Base-by-base conservation (phyloP, 805 yeast genomes). In the Candida vaughaniae region DNA sequence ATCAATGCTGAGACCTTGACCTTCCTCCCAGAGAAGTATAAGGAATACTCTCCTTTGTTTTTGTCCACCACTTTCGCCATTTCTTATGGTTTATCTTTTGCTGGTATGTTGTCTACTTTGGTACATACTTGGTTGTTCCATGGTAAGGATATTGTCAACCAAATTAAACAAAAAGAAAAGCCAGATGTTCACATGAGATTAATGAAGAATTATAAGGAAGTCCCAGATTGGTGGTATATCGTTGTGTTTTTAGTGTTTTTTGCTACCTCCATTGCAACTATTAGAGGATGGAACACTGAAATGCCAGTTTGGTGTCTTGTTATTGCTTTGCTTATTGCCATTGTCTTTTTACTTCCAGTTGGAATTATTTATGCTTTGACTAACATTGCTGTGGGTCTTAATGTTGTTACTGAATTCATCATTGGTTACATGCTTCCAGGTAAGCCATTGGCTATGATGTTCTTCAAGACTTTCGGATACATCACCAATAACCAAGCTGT, bases 31-130 rank as follows among this genome's bases (percentile, higher is more conserved):
- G 55, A 55, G 6, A 75, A 63, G 6, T 83, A 82, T 56, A 52
- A 72, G 45, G 54, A 56, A 5, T 82, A 83, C 59, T 81, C 87
- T 2, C 86, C 87, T 5, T 66, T 82, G 29, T 82, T 70, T 53
- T 64, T 80, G 39, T 66, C 85, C 6, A 70, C 80, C 11, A 72
- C 82, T 3, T 77, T 73, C 51, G 71, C 78, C 20, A 52, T 83
- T n/a, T 66, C 79, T 5, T 80, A 80, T 48, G 85, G 84, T 36
- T 57, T 66, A 53, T 48, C 67, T 64, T 57, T 72, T 60, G 89
- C 86, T 1, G 73, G 86, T 5, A 74, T 81, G 37, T 65, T 78
- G 20, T 77, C 85, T 3, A 75, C 82, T 5, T 62, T 83, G 36
- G 66, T 73, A 12, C 85, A 82, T 52, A 72, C 80, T 15, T 58